A percentile compares a stretch with the other conserved stretches of the same genome.
These are phyloP conservation scores for Potentilla sterilis DNA, from an alignment of 306 rosid species.

Conservation along the genomic window DNA sequence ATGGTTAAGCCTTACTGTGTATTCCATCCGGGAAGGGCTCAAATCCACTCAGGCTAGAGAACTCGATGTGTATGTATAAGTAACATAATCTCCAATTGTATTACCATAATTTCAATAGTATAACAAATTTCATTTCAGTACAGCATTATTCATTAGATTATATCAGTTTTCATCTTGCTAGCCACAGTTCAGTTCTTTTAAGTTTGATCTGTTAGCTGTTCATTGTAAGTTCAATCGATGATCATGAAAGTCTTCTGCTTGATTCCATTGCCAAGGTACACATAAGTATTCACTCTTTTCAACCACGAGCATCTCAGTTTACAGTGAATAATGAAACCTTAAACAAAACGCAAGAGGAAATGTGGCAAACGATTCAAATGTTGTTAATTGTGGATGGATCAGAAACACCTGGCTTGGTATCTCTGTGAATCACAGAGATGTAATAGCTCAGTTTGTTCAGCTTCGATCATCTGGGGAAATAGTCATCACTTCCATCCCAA, in stretches of 20 bases:
- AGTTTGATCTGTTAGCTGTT: neutral
- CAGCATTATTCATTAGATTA: too few species aligned
- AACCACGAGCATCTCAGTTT: too few species aligned
- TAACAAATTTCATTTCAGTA: too few species aligned
- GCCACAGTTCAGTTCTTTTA: neutral
- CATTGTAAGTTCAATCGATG: neutral
- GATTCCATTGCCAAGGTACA: neutral
- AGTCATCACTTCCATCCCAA: neutral
- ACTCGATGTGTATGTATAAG: neutral
- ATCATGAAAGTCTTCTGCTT: too few species aligned
- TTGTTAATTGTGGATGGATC: neutral
- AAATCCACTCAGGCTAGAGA: neutral
- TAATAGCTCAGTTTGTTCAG: conserved; percentile 1
- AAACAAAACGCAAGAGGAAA: neutral
- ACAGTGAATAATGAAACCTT: too few species aligned
- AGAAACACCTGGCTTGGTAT: conserved; percentile 7
- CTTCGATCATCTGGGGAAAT: conserved; percentile 8
- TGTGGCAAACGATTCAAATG: neutral
- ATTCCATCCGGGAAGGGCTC: neutral
- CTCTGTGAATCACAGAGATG: neutral
- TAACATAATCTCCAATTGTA: neutral
- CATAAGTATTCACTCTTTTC: too few species aligned
- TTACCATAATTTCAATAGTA: neutral
- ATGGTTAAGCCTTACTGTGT: neutral
- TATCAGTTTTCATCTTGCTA: too few species aligned